phyloP scores from a whole-genome alignment of 495 filamentous ascomycete genomes.

The Trichodelitschia bisporula region DNA sequence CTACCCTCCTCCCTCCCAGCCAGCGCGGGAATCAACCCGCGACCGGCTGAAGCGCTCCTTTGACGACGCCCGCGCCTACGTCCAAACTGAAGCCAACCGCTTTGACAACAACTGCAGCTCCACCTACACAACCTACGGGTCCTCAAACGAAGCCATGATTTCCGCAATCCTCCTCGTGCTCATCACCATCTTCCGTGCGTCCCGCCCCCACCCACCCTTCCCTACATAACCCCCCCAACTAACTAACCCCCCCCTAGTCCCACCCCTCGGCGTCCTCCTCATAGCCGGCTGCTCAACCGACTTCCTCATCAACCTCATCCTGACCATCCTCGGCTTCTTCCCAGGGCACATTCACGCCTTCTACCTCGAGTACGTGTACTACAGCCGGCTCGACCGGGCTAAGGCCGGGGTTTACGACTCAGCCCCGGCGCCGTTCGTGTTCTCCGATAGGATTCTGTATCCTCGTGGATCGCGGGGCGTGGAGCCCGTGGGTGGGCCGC shows the following conservation, averaged over 20 bases:
- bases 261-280: constrained; percentile 36
- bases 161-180: constrained; percentile 24
- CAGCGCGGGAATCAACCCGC: no score
- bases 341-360: constrained; percentile 78
- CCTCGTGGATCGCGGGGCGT: no score
- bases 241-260: constrained; percentile 20
- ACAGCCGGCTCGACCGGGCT: constrained; percentile 36
- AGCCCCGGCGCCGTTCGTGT: constrained; percentile 44
- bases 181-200: constrained; percentile 33
- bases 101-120: no score
- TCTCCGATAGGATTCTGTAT: no score
- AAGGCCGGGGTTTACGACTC: constrained; percentile 22
- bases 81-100: no score
- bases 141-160: no score
- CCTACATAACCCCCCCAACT: constrained; percentile 1
- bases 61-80: no score
- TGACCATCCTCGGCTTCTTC: constrained; percentile 38
- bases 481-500: no score
- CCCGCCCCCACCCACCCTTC: not conserved
- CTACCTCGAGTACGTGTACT: constrained; percentile 79
- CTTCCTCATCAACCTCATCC: constrained; percentile 35
- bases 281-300: constrained; percentile 39
- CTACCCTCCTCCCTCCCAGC: no score
- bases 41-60: no score
- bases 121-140: no score